Percentiles rank a stretch among this genome's conserved stretches.
These are phyloP conservation scores for Melampsora larici-populina DNA, from an alignment of 1,284 basidiomycete species.

Conservation along the genomic window DNA sequence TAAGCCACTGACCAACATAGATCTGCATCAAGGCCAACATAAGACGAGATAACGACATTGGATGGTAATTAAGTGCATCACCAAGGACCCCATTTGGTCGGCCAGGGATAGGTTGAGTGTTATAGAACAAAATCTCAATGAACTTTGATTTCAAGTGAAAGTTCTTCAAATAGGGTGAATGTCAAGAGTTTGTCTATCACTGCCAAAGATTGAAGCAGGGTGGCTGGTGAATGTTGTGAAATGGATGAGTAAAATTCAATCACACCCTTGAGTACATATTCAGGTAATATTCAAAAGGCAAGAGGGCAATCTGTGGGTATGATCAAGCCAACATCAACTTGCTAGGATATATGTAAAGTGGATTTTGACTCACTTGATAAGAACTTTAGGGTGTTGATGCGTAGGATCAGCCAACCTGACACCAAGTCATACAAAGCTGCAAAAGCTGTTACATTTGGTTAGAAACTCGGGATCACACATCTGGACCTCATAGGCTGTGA, in stretches of 20 bases:
- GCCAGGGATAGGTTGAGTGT: conserved; percentile 71
- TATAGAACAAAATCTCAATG: conserved; percentile 85
- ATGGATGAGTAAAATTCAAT: conserved; percentile 83
- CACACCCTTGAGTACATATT: conserved; percentile 91
- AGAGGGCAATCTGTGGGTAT: conserved; percentile 67
- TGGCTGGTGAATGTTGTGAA: conserved; percentile 57
- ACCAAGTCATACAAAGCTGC: conserved; percentile 90
- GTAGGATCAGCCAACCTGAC: conserved; percentile 82
- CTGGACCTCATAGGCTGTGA: conserved; percentile 78
- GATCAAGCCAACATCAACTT: background rate
- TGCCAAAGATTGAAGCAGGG: conserved; percentile 5
- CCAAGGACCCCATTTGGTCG: conserved; percentile 75
- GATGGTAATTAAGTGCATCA: conserved; percentile 75
- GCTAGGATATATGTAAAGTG: background rate
- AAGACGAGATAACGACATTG: conserved; percentile 77
- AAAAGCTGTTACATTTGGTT: conserved; percentile 74
- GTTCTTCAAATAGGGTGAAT: conserved; percentile 90
- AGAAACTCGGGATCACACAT: conserved; percentile 81
- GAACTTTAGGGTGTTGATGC: conserved; percentile 69
- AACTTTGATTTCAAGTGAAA: conserved; percentile 96
- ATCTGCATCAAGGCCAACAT: conserved; percentile 90
- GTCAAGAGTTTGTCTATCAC: conserved; percentile 72
- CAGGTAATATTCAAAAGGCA: conserved; percentile 82
- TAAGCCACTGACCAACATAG: conserved; percentile 73
- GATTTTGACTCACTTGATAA: conserved; percentile 63